These are phyloP conservation scores for Chlamydomonas sphaeroides DNA, from an alignment of 139 green algal species.

Conservation along the genomic window DNA sequence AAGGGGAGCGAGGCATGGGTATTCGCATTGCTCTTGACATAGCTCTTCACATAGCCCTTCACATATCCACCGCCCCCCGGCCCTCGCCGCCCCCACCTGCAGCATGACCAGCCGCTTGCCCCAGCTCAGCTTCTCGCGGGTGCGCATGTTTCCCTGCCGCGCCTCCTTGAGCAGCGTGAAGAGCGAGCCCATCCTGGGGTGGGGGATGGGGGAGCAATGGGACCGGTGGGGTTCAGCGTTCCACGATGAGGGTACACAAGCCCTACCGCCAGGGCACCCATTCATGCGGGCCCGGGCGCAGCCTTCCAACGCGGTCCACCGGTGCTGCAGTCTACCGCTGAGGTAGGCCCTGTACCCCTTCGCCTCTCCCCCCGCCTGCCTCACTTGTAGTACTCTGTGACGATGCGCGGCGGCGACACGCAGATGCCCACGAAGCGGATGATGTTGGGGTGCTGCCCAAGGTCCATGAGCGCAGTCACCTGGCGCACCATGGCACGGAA, in stretches of 20 bases:
- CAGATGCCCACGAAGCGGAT: slow-evolving; percentile 67
- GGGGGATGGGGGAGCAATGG: too few relatives aligned
- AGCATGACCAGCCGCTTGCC: slow-evolving; percentile 35
- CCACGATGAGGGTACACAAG: too few relatives aligned
- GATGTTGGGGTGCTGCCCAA: slow-evolving; percentile 63
- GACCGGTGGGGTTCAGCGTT: too few relatives aligned
- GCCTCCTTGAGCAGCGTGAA: slow-evolving; percentile 27
- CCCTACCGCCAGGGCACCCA: too few relatives aligned
- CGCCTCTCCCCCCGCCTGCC: not conserved
- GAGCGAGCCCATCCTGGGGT: slow-evolving; percentile 21
- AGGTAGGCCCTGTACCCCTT: not conserved
- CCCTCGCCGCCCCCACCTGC: not conserved
- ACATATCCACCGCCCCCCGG: too few relatives aligned
- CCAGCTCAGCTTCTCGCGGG: slow-evolving; percentile 24
- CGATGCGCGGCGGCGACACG: slow-evolving; percentile 60
- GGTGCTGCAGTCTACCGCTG: too few relatives aligned
- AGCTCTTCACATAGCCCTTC: too few relatives aligned
- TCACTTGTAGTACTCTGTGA: slow-evolving; percentile 72
- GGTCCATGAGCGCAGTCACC: slow-evolving; percentile 46
- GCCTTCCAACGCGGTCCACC: too few relatives aligned
- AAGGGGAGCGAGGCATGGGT: too few relatives aligned
- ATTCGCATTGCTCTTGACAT: too few relatives aligned
- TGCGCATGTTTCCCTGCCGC: slow-evolving; percentile 29
- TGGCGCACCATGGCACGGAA: too few relatives aligned
- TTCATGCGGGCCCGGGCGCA: too few relatives aligned